Conservation (phyloP, 2,329 filamentous ascomycete genomes). For the Pseudogymnoascus sp. region DNA sequence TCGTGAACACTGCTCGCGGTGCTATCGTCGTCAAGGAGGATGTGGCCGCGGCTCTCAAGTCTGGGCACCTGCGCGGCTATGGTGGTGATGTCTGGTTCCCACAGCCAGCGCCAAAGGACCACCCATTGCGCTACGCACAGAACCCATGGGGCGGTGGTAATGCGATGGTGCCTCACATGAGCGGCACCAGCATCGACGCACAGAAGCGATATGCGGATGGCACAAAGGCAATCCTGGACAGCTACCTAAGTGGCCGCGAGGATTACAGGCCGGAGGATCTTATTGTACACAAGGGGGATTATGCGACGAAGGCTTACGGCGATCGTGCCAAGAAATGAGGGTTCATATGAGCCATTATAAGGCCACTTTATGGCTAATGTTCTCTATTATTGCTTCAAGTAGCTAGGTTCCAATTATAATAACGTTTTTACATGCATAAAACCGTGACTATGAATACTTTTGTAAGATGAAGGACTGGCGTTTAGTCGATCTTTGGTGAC, state of each 20-base stretch:
- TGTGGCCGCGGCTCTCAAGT: constrained; percentile 86
- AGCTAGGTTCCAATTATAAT: not conserved
- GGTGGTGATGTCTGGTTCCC: constrained; percentile 94
- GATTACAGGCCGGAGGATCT: constrained; percentile 89
- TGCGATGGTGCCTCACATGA: constrained; percentile 99
- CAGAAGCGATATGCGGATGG: constrained; percentile 87
- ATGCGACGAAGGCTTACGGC: constrained; percentile 90
- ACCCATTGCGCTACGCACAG: constrained; percentile 85
- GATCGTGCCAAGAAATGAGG: constrained; percentile 42
- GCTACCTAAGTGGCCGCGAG: constrained; percentile 78
- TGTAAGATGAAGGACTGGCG: too few species aligned
- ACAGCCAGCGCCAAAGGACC: constrained; percentile 89
- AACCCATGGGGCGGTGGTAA: constrained; percentile 96
- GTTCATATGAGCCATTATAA: not conserved
- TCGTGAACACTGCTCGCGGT: constrained; percentile 96
- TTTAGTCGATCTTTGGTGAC: too few species aligned
- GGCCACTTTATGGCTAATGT: not conserved
- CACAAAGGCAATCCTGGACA: constrained; percentile 82
- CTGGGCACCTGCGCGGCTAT: constrained; percentile 84
- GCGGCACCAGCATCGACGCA: constrained; percentile 94
- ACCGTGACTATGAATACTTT: not conserved
- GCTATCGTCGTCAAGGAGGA: constrained; percentile 99
- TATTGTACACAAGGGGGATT: constrained; percentile 84
- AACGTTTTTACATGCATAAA: not conserved
- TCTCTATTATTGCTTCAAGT: not conserved